phyloP scores from a whole-genome alignment of 2,329 filamentous ascomycete genomes.

The Leptographium flavum region DNA sequence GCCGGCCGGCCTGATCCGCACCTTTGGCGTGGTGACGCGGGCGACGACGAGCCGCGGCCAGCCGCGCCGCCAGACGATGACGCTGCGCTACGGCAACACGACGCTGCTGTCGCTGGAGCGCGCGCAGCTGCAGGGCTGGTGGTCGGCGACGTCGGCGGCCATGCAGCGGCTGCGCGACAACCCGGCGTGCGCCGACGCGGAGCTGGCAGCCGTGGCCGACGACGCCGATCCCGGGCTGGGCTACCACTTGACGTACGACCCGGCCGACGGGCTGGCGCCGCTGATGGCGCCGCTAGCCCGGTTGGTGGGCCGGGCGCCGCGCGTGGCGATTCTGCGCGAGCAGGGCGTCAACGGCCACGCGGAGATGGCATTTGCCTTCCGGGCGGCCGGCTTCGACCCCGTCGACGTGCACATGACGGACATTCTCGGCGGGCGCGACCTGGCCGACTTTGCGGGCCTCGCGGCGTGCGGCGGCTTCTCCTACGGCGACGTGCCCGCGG shows the following conservation, averaged over 20 bases:
- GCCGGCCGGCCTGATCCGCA: constrained; percentile 66
- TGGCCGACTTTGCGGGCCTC: constrained; percentile 72
- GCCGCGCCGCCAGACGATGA: constrained; percentile 53
- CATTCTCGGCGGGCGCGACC: constrained; percentile 56
- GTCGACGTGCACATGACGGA: constrained; percentile 97
- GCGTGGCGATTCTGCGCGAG: constrained; percentile 85
- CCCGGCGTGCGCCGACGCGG: constrained; percentile 69
- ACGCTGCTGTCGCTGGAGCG: constrained; percentile 57
- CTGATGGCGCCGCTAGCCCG: constrained; percentile 45
- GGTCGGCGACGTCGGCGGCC: constrained; percentile 76
- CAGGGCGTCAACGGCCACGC: constrained; percentile 91
- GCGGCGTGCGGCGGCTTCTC: constrained; percentile 96
- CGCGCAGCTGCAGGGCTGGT: constrained; percentile 66
- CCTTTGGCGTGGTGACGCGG: constrained; percentile 63
- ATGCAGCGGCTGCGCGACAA: constrained; percentile 90
- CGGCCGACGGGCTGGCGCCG: constrained; percentile 62
- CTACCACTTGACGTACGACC: constrained; percentile 71
- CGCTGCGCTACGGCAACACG: constrained; percentile 56
- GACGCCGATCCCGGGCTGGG: constrained; percentile 67
- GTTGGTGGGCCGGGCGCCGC: constrained; percentile 44
- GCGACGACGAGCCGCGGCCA: constrained; percentile 18
- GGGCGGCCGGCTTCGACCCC: constrained; percentile 76
- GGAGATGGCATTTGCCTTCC: constrained; percentile 98
- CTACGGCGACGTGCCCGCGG: constrained; percentile 65
- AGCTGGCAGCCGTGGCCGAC: constrained; percentile 63